Evolutionary conservation across 768 basidiomycete genomes (phyloP), one percentile per base, ranked within the genome.

Genomic region (Boletales sp.): DNA sequence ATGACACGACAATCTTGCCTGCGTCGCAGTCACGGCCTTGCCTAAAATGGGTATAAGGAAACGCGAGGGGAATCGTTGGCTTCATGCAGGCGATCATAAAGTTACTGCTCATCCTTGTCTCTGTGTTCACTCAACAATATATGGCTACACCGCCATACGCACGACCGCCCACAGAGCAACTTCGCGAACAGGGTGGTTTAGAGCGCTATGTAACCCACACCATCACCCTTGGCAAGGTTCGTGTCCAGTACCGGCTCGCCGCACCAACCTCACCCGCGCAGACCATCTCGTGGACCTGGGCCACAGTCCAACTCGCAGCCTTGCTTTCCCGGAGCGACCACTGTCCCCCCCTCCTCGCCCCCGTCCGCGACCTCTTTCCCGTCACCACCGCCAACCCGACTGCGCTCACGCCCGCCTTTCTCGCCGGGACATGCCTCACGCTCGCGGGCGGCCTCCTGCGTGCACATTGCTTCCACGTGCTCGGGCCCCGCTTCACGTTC

Each of bases 401-500:
- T 52, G 40, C 30, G n/a, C 50, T 47, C 59, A 58, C 45, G 1
- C 50, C 53, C 11, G 12, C 40, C 41, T 59, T 56, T 11, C 19
- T 61, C 40, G 24, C 24, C 3, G 57, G 62, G 15, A 41, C 36
- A 2, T 2, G 44, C 18, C 43, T 57, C 48, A 39, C 11, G 1
- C 18, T 57, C 38, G 0, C 43, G 0, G 59, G 62, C 14, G 21
- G 46, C 12, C 24, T 46, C 21, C 50, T 68, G 38, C 61, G 63
- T 24, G 27, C 39, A 0, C 14, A 43, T 31, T 63, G 62, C 40
- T 67, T 45, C 44, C 54, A 10, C 43, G 12, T 39, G 12, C 65
- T 67, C 43, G 67, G 67, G 8, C 1, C 31, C 0, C 34, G 19
- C 32, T 67, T 66, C 32, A 68, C 62, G 3, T 62, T 63, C 17